A percentile compares a stretch with the other conserved stretches of the same genome.
phyloP scores from a whole-genome alignment of 371 early-diverging fungal species.

The Apophysomyces variabilis region DNA sequence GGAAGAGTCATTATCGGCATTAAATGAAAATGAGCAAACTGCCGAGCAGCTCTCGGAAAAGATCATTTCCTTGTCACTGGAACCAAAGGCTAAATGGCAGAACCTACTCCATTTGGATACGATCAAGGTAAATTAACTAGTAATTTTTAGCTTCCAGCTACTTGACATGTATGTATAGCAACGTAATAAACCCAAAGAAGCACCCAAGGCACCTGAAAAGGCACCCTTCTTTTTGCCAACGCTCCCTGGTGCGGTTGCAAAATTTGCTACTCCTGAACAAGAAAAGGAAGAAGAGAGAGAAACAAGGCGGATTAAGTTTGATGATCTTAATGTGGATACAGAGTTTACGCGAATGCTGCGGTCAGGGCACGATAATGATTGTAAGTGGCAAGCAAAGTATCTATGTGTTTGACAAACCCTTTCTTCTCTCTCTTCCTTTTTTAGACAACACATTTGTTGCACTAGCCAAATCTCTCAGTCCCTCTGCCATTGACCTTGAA shows the following conservation, averaged over 20 bases:
- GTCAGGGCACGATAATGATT: constrained; percentile 54
- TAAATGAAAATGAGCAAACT: constrained; percentile 34
- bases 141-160: not conserved
- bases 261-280: constrained; percentile 59
- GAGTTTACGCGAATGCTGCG: constrained; percentile 63
- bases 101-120: constrained; percentile 86
- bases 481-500: constrained; percentile 87
- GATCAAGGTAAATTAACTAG: constrained; percentile 68
- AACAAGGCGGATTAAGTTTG: constrained; percentile 45
- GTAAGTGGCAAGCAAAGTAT: constrained; percentile 36
- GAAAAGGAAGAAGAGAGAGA: constrained; percentile 39
- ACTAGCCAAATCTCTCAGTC: constrained; percentile 74
- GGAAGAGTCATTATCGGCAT: constrained; percentile 17
- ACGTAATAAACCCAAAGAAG: constrained; percentile 89
- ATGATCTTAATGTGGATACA: constrained; percentile 56
- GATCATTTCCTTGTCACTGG: constrained; percentile 83
- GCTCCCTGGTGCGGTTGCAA: constrained; percentile 69
- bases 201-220: constrained; percentile 86
- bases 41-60: constrained; percentile 74
- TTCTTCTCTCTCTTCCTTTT: too few species aligned
- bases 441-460: constrained; percentile 54
- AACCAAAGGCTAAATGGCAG: constrained; percentile 90
- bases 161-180: constrained; percentile 44
- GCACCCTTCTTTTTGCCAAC: constrained; percentile 95
- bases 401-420: not conserved